Conservation (phyloP, 495 filamentous ascomycete species). For the Parathielavia appendiculata region DNA sequence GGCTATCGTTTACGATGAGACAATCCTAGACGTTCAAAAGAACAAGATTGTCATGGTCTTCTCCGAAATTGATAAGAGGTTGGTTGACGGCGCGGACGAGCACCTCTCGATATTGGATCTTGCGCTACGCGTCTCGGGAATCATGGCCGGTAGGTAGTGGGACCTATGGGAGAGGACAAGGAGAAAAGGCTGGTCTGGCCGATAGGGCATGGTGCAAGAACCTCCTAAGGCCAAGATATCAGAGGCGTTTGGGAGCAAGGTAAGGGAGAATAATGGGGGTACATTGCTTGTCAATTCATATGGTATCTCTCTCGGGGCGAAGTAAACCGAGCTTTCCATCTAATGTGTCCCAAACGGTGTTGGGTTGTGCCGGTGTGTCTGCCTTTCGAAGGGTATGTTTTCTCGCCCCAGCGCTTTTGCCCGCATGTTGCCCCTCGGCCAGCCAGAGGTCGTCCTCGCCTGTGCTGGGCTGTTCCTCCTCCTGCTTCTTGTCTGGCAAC, state of each 20-base stretch:
- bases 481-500: constrained; percentile 5
- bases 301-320: constrained; percentile 21
- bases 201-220: background rate
- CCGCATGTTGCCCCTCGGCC: constrained; percentile 26
- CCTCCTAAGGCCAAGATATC: constrained; percentile 6
- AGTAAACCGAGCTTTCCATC: constrained; percentile 45
- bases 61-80: constrained; percentile 85
- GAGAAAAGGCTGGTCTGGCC: background rate
- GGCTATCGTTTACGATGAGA: constrained; percentile 74
- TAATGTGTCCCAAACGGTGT: constrained; percentile 39
- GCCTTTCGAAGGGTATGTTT: constrained; percentile 28
- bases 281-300: constrained; percentile 7
- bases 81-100: constrained; percentile 98
- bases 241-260: constrained; percentile 17
- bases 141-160: constrained; percentile 51
- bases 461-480: constrained; percentile 15
- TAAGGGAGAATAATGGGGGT: constrained; percentile 1
- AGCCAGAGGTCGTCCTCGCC: constrained; percentile 35
- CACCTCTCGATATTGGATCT: constrained; percentile 86
- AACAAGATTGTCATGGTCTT: constrained; percentile 85
- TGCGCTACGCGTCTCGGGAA: constrained; percentile 69
- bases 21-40: constrained; percentile 76
- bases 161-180: background rate
- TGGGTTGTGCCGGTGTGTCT: constrained; percentile 23
- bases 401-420: constrained; percentile 20